These are phyloP conservation scores for Silybum marianum DNA, from an alignment of 129 eudicot species.

Conservation along the genomic window DNA sequence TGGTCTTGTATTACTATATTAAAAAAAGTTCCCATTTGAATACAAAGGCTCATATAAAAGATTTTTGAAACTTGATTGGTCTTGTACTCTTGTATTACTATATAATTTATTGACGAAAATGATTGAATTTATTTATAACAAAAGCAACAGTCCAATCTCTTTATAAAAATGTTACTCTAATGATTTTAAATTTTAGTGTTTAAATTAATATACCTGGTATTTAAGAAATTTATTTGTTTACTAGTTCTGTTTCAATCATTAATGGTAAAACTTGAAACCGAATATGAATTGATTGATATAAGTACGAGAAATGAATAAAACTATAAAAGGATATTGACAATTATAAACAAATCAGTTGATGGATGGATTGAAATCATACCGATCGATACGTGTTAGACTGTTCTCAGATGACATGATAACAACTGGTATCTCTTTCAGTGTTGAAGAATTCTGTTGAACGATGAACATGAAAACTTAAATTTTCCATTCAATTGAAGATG, in stretches of 20 bases:
- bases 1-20: too few relatives aligned
- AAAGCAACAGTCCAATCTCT: neutral
- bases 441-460: constrained; percentile 65
- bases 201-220: neutral
- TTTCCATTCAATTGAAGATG: neutral
- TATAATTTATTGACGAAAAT: too few relatives aligned
- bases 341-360: neutral
- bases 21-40: neutral
- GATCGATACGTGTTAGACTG: constrained; percentile 67
- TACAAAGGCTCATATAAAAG: neutral
- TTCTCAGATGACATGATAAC: constrained; percentile 97
- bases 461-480: neutral
- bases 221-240: neutral
- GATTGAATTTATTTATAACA: too few relatives aligned
- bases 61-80: neutral
- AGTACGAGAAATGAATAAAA: neutral
- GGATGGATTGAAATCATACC: constrained; percentile 43
- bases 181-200: neutral
- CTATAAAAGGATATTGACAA: too few relatives aligned
- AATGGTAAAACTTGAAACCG: neutral
- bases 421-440: constrained; percentile 72
- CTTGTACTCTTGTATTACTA: too few relatives aligned
- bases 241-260: neutral
- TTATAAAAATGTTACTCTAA: too few relatives aligned
- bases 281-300: neutral